These are phyloP conservation scores for Cyberlindnera amylophila DNA, from an alignment of 805 yeast species.

Conservation along the genomic window DNA sequence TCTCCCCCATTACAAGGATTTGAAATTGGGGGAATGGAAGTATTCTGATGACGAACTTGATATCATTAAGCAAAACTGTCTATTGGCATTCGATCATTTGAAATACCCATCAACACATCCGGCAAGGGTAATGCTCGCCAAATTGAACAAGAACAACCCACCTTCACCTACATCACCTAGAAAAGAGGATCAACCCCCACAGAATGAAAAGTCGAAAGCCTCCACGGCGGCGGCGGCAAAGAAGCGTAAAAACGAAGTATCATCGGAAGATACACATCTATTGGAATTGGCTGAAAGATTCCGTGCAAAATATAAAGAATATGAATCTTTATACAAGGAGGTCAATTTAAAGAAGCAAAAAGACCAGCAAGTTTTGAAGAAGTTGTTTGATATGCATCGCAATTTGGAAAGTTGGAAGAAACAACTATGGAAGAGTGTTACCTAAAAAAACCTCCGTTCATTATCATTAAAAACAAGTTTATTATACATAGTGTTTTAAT, in stretches of 20 bases:
- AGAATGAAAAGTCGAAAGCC: not conserved
- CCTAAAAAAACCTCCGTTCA: too few species aligned
- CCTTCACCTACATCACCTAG: not conserved
- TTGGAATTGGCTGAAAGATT: constrained; percentile 44
- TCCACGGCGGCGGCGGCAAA: not conserved
- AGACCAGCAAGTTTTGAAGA: constrained; percentile 27
- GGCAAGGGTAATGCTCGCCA: constrained; percentile 14
- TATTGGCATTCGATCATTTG: constrained; percentile 19
- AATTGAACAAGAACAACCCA: not conserved
- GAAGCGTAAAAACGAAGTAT: constrained; percentile 9
- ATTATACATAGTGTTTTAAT: constrained; percentile 32
- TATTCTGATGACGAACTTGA: constrained; percentile 9
- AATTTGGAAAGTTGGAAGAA: constrained; percentile 52
- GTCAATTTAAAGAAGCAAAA: constrained; percentile 6
- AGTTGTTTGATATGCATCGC: constrained; percentile 47
- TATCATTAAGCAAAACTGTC: constrained; percentile 14
- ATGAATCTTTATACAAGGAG: constrained; percentile 39
- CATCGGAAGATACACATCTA: constrained; percentile 33
- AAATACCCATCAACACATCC: constrained; percentile 16
- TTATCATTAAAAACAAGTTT: too few species aligned
- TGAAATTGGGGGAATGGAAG: constrained; percentile 16
- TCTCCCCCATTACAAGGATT: constrained; percentile 32
- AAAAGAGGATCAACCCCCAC: constrained; percentile 8
- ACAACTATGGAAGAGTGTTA: constrained; percentile 44
- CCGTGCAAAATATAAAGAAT: constrained; percentile 45